phyloP scores from a whole-genome alignment of 352 stramenopile genomes.

The Globisporangium paroecandrum region DNA sequence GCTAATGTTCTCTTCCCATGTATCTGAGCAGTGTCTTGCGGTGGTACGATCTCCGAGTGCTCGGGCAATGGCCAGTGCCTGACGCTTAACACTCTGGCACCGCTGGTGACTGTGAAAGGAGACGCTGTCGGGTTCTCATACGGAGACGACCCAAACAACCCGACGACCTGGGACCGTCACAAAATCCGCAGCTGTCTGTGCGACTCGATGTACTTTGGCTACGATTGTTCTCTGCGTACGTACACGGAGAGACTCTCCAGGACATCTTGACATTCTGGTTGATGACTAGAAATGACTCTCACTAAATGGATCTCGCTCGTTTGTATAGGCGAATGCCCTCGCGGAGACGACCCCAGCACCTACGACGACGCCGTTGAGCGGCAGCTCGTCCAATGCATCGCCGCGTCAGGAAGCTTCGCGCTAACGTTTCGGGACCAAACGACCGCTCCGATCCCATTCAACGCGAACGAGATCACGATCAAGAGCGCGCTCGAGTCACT shows the following conservation, averaged over 20 bases:
- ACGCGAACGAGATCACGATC: constrained; percentile 31
- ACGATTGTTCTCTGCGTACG: constrained; percentile 67
- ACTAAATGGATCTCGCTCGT: neutral
- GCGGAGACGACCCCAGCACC: constrained; percentile 68
- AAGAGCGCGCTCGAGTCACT: constrained; percentile 50
- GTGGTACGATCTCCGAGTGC: constrained; percentile 41
- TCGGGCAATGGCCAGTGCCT: constrained; percentile 78
- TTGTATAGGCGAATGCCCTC: constrained; percentile 53
- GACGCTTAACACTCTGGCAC: constrained; percentile 57
- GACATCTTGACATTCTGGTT: neutral
- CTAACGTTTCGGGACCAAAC: constrained; percentile 64
- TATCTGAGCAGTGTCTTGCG: constrained; percentile 43
- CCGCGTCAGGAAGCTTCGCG: constrained; percentile 54
- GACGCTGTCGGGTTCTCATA: constrained; percentile 54
- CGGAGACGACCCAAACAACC: constrained; percentile 61
- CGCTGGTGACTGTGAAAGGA: constrained; percentile 50
- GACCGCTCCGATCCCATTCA: constrained; percentile 37
- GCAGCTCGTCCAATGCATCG: constrained; percentile 61
- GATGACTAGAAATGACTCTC: neutral
- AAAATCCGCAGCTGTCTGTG: constrained; percentile 71
- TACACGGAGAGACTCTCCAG: neutral
- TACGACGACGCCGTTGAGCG: constrained; percentile 52
- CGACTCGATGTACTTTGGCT: constrained; percentile 53
- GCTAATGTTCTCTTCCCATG: neutral
- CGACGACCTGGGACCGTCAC: constrained; percentile 63